These are phyloP conservation scores for Phaeoacremonium minimum DNA, from an alignment of 2,329 filamentous ascomycete species.

Conservation along the genomic window DNA sequence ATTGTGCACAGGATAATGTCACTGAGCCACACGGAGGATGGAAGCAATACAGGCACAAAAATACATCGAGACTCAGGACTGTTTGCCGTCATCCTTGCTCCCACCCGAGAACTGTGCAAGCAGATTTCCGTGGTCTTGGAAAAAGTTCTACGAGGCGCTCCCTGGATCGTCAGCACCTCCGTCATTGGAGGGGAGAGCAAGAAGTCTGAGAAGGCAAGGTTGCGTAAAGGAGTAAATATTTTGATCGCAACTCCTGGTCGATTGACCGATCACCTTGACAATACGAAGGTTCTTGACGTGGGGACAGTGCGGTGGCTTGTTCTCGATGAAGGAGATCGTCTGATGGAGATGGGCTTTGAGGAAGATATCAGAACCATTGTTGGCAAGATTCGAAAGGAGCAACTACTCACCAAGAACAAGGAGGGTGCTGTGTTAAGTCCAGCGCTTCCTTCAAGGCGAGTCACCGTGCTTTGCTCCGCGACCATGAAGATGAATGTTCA, in stretches of 20 bases:
- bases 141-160: constrained; percentile 78
- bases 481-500: constrained; percentile 99
- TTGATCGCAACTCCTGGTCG: constrained; percentile 91
- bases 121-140: constrained; percentile 89
- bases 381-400: constrained; percentile 65
- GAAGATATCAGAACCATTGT: constrained; percentile 89
- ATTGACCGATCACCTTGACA: constrained; percentile 84
- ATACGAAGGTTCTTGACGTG: constrained; percentile 85
- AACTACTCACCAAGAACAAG: constrained; percentile 53
- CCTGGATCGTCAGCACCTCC: constrained; percentile 90
- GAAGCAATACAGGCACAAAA: constrained; percentile 34
- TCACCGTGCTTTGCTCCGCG: constrained; percentile 89
- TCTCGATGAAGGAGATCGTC: constrained; percentile 91
- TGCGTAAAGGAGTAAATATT: constrained; percentile 93
- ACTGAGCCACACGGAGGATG: constrained; percentile 56
- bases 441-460: constrained; percentile 68
- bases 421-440: constrained; percentile 54
- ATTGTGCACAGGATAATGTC: constrained; percentile 84
- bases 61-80: constrained; percentile 83
- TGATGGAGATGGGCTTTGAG: constrained; percentile 98
- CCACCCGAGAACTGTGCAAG: constrained; percentile 89
- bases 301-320: constrained; percentile 90
- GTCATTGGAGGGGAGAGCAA: constrained; percentile 68
- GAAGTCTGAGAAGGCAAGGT: constrained; percentile 82
- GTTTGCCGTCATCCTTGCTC: constrained; percentile 90